Base-by-base conservation (phyloP, 78 protist species). In the Trichosphaerium sp. region DNA sequence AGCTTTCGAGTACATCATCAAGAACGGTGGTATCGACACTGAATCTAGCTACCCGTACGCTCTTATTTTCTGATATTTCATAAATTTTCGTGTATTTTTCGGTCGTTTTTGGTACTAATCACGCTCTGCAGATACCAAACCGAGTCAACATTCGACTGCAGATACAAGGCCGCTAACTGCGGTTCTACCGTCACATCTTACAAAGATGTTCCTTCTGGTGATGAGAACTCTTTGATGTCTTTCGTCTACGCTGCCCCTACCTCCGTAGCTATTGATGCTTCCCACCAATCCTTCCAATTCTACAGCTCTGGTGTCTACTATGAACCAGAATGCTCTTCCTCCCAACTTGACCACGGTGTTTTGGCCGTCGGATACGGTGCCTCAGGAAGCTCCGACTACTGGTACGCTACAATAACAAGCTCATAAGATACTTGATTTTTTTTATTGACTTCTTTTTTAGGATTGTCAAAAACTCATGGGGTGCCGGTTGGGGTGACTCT, bases 401-500 rank as follows among this genome's bases (percentile, higher is more conserved):
- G n/a, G n/a, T n/a, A n/a, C n/a, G n/a, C n/a, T n/a, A n/a, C n/a
- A n/a, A n/a, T n/a, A n/a, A n/a, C n/a, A n/a, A n/a, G n/a, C n/a
- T n/a, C n/a, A n/a, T n/a, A n/a, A n/a, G n/a, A n/a, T n/a, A n/a
- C n/a, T n/a, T n/a, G n/a, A n/a, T n/a, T n/a, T n/a, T n/a, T n/a
- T n/a, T n/a, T n/a, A n/a, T n/a, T n/a, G n/a, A n/a, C n/a, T n/a
- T n/a, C n/a, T n/a, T n/a, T n/a, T n/a, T n/a, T n/a, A n/a, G n/a
- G n/a, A n/a, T n/a, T n/a, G 87, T 85, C 48, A 87, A 88, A 75
- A 91, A 91, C 95, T 74, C 85, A 25, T 87, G 92, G 95, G 88
- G 87, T 25, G 21, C 51, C 32, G 38, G 29, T 60, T 79, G 85
- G 85, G 85, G 80, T 14, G 28, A 65, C 29, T 21, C 3, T n/a